These are phyloP conservation scores for Mortierella sp. DNA, from an alignment of 371 early-diverging fungal species.

Conservation along the genomic window DNA sequence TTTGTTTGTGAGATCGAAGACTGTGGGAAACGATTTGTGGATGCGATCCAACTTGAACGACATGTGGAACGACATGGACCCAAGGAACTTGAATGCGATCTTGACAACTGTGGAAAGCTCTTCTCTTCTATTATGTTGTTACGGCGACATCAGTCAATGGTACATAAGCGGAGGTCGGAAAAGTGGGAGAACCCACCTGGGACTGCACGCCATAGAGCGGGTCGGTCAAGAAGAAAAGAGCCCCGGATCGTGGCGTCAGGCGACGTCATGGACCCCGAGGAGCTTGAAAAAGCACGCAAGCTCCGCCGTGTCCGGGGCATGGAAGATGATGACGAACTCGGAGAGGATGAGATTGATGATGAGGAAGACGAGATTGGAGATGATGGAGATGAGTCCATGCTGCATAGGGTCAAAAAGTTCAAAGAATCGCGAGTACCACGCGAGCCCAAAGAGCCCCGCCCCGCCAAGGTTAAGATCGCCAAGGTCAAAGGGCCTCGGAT, in stretches of 20 bases:
- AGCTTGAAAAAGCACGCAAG: constrained; percentile 22
- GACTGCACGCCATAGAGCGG: constrained; percentile 30
- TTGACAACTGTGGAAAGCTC: constrained; percentile 47
- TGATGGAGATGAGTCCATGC: background rate
- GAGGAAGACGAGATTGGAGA: constrained; percentile 12
- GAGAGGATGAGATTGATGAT: constrained; percentile 16
- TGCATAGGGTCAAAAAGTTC: too few relatives aligned
- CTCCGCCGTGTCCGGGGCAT: background rate
- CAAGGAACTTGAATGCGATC: constrained; percentile 48
- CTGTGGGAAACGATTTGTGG: constrained; percentile 52
- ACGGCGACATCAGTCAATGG: constrained; percentile 52
- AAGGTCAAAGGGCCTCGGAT: background rate
- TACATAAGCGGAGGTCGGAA: constrained; percentile 50
- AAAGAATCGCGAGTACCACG: too few relatives aligned
- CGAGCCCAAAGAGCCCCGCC: background rate
- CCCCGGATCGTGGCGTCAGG: constrained; percentile 47
- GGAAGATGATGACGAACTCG: constrained; percentile 40
- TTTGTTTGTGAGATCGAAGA: constrained; percentile 47
- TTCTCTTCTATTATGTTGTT: constrained; percentile 46
- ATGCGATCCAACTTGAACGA: constrained; percentile 45
- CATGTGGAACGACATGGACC: constrained; percentile 49
- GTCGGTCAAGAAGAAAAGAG: constrained; percentile 42
- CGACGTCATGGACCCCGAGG: constrained; percentile 36
- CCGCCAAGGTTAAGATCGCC: constrained; percentile 1
- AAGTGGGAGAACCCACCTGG: constrained; percentile 51